Evolutionary conservation across 257 asterid genomes (phyloP).

Genomic region (Scutellaria barbata): DNA sequence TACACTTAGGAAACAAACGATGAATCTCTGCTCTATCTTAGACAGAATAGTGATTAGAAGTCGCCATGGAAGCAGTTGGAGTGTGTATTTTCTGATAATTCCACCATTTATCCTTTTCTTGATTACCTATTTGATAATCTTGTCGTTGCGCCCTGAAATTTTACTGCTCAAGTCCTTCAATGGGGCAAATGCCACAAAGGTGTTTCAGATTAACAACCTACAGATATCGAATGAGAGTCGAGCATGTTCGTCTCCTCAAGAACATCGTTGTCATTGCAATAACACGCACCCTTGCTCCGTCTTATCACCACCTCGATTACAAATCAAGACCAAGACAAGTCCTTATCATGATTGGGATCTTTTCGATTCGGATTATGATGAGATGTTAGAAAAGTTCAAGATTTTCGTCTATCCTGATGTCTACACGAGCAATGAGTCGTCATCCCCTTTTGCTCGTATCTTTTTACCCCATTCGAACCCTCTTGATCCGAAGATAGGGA

Average conservation of each 20-base stretch:
- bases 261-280: constrained; percentile 14
- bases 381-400: constrained; percentile 56
- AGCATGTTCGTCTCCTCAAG: constrained; percentile 4
- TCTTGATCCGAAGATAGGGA: constrained; percentile 63
- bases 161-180: constrained; percentile 14
- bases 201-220: background rate
- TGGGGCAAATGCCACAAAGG: background rate
- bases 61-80: constrained; percentile 29
- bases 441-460: constrained; percentile 48
- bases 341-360: constrained; percentile 76
- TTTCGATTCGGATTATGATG: constrained; percentile 58
- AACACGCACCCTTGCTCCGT: background rate
- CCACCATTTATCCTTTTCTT: constrained; percentile 32
- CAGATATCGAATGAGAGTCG: background rate
- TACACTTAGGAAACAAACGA: background rate
- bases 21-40: constrained; percentile 6
- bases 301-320: constrained; percentile 4
- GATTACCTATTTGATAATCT: constrained; percentile 32
- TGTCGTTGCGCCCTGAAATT: constrained; percentile 29
- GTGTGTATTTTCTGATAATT: constrained; percentile 33
- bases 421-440: constrained; percentile 34
- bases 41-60: constrained; percentile 22
- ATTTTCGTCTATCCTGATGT: constrained; percentile 69
- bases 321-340: background rate
- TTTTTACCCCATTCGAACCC: constrained; percentile 66